A percentile compares a stretch with the other conserved stretches of the same genome.
These are phyloP conservation scores for Babesia ovata DNA, from an alignment of 169 alveolate genomes.

Conservation along the genomic window DNA sequence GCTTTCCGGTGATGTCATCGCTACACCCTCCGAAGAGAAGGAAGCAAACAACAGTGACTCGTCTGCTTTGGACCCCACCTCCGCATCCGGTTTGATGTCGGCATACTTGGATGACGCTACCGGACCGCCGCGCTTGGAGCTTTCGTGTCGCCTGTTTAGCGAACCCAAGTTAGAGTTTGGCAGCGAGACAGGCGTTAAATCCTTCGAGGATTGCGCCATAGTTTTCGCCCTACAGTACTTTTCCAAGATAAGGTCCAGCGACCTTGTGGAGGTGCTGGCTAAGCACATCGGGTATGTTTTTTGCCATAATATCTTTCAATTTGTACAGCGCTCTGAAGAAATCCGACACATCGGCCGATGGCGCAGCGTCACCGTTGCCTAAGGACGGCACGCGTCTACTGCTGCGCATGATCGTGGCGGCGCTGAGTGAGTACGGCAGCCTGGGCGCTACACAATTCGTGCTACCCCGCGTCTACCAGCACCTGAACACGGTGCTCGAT, in stretches of 20 bases:
- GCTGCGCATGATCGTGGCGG: slow-evolving; percentile 28
- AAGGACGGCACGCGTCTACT: slow-evolving; percentile 42
- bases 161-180: background rate
- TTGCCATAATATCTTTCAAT: too few species aligned
- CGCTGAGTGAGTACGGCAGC: slow-evolving; percentile 49
- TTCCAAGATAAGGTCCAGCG: slow-evolving; percentile 28
- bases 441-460: slow-evolving; percentile 53
- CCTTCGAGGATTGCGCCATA: slow-evolving; percentile 41
- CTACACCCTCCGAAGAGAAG: background rate
- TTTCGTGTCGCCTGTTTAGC: slow-evolving; percentile 11
- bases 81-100: background rate
- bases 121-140: slow-evolving; percentile 1
- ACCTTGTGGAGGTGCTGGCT: slow-evolving; percentile 40
- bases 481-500: slow-evolving; percentile 26
- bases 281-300: slow-evolving; percentile 30
- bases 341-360: background rate
- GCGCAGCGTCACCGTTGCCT: background rate
- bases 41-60: background rate
- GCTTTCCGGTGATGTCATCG: background rate
- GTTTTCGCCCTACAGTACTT: slow-evolving; percentile 42
- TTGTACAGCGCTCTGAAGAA: background rate
- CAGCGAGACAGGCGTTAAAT: slow-evolving; percentile 17
- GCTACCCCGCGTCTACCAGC: slow-evolving; percentile 52
- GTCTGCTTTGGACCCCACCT: background rate
- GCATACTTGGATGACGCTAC: background rate